Evolutionary conservation across 2,329 filamentous ascomycete species (phyloP), one percentile per base, ranked within the genome.

Genomic region (Cytospora mali): DNA sequence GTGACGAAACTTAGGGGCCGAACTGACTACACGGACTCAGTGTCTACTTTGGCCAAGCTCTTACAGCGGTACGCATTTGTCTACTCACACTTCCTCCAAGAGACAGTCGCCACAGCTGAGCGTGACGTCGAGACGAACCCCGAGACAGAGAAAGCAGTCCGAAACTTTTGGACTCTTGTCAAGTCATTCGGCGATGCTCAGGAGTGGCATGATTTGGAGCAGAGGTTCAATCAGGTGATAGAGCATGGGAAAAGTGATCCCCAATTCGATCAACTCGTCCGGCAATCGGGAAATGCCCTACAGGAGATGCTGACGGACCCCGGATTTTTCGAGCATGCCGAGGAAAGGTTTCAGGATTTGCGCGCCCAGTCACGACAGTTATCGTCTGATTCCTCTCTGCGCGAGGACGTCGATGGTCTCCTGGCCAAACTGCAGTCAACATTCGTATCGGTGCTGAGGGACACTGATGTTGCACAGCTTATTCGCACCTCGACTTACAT

Each of bases 271-370:
- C 80, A 87, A 16, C 77, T 97, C 28, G 85, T 96, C 72, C 82
- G 82, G 25, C 86, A 96, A 52, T 79, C 93, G 31, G 90, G 89
- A 13, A 85, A 88, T 60, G 85, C 90, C 4, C 75, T 97, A 5
- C 89, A 96, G 71, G 88, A 89, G 66, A 88, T 97, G 73, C 79
- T 98, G 49, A 95, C 88, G 0, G 90, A 97, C 66, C 93, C 94
- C 0, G 84, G 88, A 4, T 97, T 97, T 75, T 91, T 96, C 70
- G 90, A 93, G 53, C 82, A 91, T 46, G 87, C 87, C 0, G 86
- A 90, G 27, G 74, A 81, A 55, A 80, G 81, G 11, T 75, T 88
- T 42, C 74, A 80, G 16, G 75, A 81, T 3, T 68, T 88, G 6
- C 79, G 83, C 31, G 74, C 76, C 13, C 82, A 83, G 69, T 81